Evolutionary conservation across 2,329 filamentous ascomycete genomes (phyloP).

Genomic region (Huntiella abstrusa): DNA sequence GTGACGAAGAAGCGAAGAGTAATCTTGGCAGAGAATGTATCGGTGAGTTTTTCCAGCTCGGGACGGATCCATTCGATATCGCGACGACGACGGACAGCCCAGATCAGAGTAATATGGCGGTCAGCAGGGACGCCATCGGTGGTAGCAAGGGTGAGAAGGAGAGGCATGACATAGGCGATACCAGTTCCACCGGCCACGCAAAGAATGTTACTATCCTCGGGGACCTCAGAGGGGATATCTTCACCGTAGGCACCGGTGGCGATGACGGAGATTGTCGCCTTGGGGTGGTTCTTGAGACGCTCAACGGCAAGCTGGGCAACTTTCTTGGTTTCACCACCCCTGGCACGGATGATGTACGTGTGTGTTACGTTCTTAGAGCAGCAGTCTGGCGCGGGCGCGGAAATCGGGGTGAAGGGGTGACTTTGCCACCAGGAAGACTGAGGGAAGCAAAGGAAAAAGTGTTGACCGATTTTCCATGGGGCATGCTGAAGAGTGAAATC

Average conservation of each 20-base stretch:
- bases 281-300: conserved; percentile 16
- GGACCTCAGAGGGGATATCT: conserved; percentile 24
- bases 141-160: conserved; percentile 19
- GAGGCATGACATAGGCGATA: conserved; percentile 22
- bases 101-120: conserved; percentile 40
- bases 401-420: conserved; percentile 52
- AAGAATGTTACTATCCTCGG: conserved; percentile 22
- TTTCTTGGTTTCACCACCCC: conserved; percentile 39
- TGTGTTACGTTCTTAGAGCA: conserved; percentile 25
- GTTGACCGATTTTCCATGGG: conserved; percentile 47
- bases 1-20: conserved; percentile 41
- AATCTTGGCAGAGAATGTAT: conserved; percentile 22
- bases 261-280: conserved; percentile 26
- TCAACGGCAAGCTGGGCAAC: conserved; percentile 27
- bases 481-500: conserved; percentile 44
- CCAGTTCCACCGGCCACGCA: conserved; percentile 24
- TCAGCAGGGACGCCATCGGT: conserved; percentile 27
- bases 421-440: too few species aligned
- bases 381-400: conserved; percentile 24
- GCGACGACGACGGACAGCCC: conserved; percentile 36
- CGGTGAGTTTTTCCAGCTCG: conserved; percentile 33
- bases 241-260: conserved; percentile 46
- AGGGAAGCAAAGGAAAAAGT: conserved; percentile 52
- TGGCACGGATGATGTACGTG: conserved; percentile 38
- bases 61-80: conserved; percentile 39